A percentile compares a stretch with the other conserved stretches of the same genome.
Evolutionary conservation across 2,329 filamentous ascomycete genomes (phyloP).

Genomic region (Pseudofabraea citricarpa): DNA sequence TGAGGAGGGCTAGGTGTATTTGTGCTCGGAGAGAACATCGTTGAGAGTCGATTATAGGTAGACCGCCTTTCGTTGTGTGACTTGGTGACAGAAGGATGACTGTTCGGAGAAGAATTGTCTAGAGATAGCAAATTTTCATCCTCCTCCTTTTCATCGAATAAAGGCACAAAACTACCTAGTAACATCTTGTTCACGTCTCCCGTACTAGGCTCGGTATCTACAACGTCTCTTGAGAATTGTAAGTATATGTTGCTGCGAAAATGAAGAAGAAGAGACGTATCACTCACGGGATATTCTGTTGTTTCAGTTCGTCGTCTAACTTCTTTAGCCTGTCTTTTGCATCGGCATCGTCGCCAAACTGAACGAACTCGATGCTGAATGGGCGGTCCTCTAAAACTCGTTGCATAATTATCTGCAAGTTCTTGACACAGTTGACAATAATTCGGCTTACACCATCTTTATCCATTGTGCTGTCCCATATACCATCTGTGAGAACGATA

Average conservation of each 20-base stretch:
- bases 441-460: slow-evolving; percentile 5
- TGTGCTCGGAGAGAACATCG: too few species aligned
- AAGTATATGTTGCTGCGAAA: neutral
- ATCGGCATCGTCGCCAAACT: slow-evolving; percentile 21
- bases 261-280: neutral
- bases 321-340: slow-evolving; percentile 15
- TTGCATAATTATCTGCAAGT: neutral
- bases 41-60: too few species aligned
- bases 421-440: slow-evolving; percentile 6
- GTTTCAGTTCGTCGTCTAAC: slow-evolving; percentile 15
- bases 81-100: too few species aligned
- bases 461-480: slow-evolving; percentile 10
- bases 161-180: slow-evolving; percentile 21
- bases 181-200: slow-evolving; percentile 29
- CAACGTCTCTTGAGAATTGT: slow-evolving; percentile 17
- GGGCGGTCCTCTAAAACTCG: slow-evolving; percentile 13
- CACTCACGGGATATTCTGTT: slow-evolving; percentile 13
- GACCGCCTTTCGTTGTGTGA: too few species aligned
- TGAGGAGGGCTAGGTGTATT: too few species aligned
- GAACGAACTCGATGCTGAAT: slow-evolving; percentile 27
- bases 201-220: slow-evolving; percentile 21
- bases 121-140: too few species aligned
- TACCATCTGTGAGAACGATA: slow-evolving; percentile 18
- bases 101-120: too few species aligned
- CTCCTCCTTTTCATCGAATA: slow-evolving; percentile 10